Evolutionary conservation across 768 basidiomycete species (phyloP), one percentile per base, ranked within the genome.

Genomic region (Agrocybe pediades): DNA sequence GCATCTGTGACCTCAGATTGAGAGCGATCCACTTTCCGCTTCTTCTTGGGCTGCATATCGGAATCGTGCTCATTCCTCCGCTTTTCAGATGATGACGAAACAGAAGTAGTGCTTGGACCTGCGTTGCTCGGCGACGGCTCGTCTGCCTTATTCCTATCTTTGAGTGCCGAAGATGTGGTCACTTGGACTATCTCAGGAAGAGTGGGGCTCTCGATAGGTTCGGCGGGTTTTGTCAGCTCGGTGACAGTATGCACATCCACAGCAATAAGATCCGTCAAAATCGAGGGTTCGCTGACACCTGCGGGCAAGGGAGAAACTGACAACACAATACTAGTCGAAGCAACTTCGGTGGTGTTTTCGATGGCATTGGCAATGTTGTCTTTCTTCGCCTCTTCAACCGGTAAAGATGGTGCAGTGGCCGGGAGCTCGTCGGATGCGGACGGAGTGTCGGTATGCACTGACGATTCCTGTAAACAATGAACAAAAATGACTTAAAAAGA

Each of bases 11-110:
- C 19, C 17, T 33, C 13, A 17, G 30, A 17, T 6, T 15, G 24
- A 0, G 55, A 26, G n/a, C 52, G n/a, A 3, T 52, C 50, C 27
- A 61, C 55, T 60, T 66, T 70, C 46, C 65, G 64, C 53, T 68
- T 68, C 58, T 59, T 62, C 57, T 65, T 65, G 45, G 33, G 44
- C 17, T 46, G 53, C 13, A 44, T 53, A 17, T 59, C 49, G 17
- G 25, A 9, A 46, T 46, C 23, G 19, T 33, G n/a, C 3, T 51
- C 57, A 49, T 56, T 54, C 57, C 39, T 54, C 51, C 51, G 53
- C 53, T 58, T 61, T 21, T 48, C 57, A 13, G 39, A 20, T 13
- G 33, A 36, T 13, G n/a, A n/a, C n/a, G 33, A 36, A 5, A n/a
- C 11, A 36, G 33, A 15, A 17, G 9, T n/a, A 17, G 3, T 21